Conservation (phyloP, 331 rosid species). For the Arachis monticola region DNA sequence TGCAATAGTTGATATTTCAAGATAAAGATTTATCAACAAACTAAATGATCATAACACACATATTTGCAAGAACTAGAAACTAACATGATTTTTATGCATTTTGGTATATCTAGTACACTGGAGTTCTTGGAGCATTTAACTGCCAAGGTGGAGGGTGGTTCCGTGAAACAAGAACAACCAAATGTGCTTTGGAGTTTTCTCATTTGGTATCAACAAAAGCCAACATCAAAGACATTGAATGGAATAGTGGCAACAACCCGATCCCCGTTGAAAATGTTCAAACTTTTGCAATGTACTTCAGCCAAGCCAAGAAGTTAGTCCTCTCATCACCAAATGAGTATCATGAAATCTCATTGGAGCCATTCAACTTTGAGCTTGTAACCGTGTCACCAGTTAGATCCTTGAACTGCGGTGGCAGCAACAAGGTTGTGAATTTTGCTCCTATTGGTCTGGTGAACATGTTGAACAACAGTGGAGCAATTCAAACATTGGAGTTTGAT, state of each 20-base stretch:
- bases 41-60: too few relatives aligned
- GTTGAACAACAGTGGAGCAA: slow-evolving; percentile 87
- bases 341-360: slow-evolving; percentile 76
- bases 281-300: slow-evolving; percentile 69
- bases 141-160: slow-evolving; percentile 99
- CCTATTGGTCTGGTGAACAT: slow-evolving; percentile 84
- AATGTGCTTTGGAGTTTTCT: slow-evolving; percentile 68
- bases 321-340: slow-evolving; percentile 53
- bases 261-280: slow-evolving; percentile 59
- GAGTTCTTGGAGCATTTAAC: slow-evolving; percentile 89
- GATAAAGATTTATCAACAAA: too few relatives aligned
- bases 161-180: slow-evolving; percentile 70
- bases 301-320: slow-evolving; percentile 64
- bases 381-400: slow-evolving; percentile 58
- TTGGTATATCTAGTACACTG: slow-evolving; percentile 55
- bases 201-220: slow-evolving; percentile 60
- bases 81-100: slow-evolving; percentile 12
- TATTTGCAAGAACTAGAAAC: background rate
- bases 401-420: slow-evolving; percentile 38
- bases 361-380: slow-evolving; percentile 87
- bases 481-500: slow-evolving; percentile 57
- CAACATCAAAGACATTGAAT: slow-evolving; percentile 70
- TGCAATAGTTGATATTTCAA: too few relatives aligned
- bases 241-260: slow-evolving; percentile 71
- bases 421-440: slow-evolving; percentile 61